These are phyloP conservation scores for Brassica balearica DNA, from an alignment of 441 rosid species.

Conservation along the genomic window DNA sequence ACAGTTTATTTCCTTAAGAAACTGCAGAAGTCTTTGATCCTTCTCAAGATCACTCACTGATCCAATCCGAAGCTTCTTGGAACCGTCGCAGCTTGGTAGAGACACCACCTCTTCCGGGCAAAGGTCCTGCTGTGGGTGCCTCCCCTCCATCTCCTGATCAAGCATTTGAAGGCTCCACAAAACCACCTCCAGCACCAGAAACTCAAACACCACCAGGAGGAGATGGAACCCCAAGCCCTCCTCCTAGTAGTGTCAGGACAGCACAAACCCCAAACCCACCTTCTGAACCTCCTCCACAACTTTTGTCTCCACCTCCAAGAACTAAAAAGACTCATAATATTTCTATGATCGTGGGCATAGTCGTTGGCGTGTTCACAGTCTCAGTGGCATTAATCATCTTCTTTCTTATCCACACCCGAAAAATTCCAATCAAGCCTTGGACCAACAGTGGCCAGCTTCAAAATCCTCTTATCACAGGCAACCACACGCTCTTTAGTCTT, in stretches of 20 bases:
- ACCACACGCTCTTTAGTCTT: slow-evolving; percentile 30
- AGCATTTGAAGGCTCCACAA: background rate
- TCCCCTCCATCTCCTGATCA: slow-evolving; percentile 35
- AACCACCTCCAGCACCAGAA: background rate
- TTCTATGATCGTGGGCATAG: slow-evolving; percentile 33
- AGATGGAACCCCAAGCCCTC: slow-evolving; percentile 8
- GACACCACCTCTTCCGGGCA: slow-evolving; percentile 23
- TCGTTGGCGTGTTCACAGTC: slow-evolving; percentile 34
- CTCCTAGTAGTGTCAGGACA: slow-evolving; percentile 16
- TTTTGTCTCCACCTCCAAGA: slow-evolving; percentile 18
- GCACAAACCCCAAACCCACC: slow-evolving; percentile 28
- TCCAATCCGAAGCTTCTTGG: slow-evolving; percentile 19
- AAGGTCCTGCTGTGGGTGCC: background rate
- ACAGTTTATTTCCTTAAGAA: slow-evolving; percentile 12
- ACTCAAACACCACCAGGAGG: background rate
- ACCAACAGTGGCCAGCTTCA: slow-evolving; percentile 90
- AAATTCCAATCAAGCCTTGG: slow-evolving; percentile 90
- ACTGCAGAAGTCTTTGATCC: slow-evolving; percentile 21
- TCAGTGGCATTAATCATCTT: slow-evolving; percentile 48
- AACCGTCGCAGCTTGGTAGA: slow-evolving; percentile 34
- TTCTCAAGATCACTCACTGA: slow-evolving; percentile 22
- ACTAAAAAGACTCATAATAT: slow-evolving; percentile 19
- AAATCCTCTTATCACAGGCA: slow-evolving; percentile 85
- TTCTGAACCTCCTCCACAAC: background rate
- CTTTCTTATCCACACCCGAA: slow-evolving; percentile 57